phyloP scores from a whole-genome alignment of 441 rosid species.

The Pelargonium fulgidum region DNA sequence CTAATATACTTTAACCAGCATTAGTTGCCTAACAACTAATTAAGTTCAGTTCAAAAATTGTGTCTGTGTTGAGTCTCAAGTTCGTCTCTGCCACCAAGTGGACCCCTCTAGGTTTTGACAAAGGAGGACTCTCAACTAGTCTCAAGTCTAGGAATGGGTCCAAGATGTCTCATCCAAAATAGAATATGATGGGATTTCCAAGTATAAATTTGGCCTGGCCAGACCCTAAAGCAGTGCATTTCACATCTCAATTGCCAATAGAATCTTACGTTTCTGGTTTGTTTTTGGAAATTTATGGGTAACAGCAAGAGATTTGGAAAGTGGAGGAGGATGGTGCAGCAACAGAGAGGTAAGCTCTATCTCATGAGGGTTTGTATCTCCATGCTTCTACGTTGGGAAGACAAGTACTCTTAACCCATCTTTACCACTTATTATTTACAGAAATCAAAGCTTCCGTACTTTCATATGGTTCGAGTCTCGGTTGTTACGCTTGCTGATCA shows the following conservation, averaged over 20 bases:
- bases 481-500: too few relatives aligned
- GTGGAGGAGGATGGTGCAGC: conserved; percentile 18
- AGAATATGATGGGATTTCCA: neutral
- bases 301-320: conserved; percentile 9
- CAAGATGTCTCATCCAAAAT: neutral
- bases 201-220: neutral
- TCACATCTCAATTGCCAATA: neutral
- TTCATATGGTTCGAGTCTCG: too few relatives aligned
- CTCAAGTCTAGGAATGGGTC: neutral
- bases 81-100: too few relatives aligned
- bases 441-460: too few relatives aligned
- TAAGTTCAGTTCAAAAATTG: too few relatives aligned
- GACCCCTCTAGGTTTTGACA: too few relatives aligned
- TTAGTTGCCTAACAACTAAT: too few relatives aligned
- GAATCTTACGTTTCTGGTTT: too few relatives aligned
- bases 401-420: conserved; percentile 12
- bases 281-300: neutral
- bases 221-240: neutral
- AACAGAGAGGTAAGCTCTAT: conserved; percentile 14
- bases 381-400: conserved; percentile 14
- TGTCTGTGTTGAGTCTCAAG: too few relatives aligned
- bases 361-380: conserved; percentile 19
- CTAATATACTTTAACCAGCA: too few relatives aligned
- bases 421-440: too few relatives aligned
- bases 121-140: too few relatives aligned